A percentile compares a stretch with the other conserved stretches of the same genome.
phyloP scores from a whole-genome alignment of 495 filamentous ascomycete species.

The Talaromyces thailandensis region DNA sequence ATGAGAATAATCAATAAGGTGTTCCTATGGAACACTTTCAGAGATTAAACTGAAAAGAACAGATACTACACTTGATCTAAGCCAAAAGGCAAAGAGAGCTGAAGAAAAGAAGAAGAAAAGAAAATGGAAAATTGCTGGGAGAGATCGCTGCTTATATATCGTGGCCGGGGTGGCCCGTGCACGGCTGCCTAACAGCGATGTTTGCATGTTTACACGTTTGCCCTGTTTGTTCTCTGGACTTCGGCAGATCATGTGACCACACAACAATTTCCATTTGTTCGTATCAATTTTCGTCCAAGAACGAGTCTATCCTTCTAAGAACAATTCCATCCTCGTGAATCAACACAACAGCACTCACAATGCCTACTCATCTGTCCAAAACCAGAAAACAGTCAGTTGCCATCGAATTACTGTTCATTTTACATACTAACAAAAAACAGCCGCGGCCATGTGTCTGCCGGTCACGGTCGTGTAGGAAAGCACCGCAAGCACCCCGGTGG shows the following conservation, averaged over 20 bases:
- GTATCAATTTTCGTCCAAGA: not conserved
- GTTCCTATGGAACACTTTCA: slow-evolving; percentile 51
- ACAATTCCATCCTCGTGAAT: not conserved
- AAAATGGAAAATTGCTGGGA: slow-evolving; percentile 20
- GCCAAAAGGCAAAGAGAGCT: slow-evolving; percentile 51
- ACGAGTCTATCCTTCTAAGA: not conserved
- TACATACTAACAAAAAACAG: not conserved
- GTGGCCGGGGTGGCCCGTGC: slow-evolving; percentile 9
- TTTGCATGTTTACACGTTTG: slow-evolving; percentile 2
- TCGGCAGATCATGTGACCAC: not conserved
- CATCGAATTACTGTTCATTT: not conserved
- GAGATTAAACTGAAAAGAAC: slow-evolving; percentile 98
- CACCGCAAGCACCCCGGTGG: slow-evolving; percentile 92
- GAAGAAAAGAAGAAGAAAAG: slow-evolving; percentile 36
- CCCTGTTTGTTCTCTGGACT: not conserved
- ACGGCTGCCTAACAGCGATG: not conserved
- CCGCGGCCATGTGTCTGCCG: slow-evolving; percentile 91
- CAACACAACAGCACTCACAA: not conserved
- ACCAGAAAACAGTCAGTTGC: slow-evolving; percentile 6
- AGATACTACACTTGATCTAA: slow-evolving; percentile 99
- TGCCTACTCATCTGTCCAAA: slow-evolving; percentile 8
- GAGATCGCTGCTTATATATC: slow-evolving; percentile 21
- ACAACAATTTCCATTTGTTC: not conserved
- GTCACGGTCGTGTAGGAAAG: slow-evolving; percentile 87
- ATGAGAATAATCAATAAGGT: slow-evolving; percentile 79